Conservation (phyloP, 179 eudicot genomes). For the Carnegiea gigantea region DNA sequence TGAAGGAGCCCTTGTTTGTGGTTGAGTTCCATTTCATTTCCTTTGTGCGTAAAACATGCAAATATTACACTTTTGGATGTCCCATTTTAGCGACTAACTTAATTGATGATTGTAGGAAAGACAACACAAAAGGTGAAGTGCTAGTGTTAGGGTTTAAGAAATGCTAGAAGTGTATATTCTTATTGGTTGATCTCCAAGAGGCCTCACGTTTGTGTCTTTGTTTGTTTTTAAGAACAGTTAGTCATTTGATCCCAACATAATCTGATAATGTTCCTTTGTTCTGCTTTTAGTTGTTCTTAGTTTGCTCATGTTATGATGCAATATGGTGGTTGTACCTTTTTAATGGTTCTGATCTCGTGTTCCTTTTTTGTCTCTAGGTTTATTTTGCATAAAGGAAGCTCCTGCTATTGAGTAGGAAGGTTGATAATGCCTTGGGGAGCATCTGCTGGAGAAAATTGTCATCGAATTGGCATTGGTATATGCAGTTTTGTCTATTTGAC, state of each 20-base stretch:
- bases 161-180: neutral
- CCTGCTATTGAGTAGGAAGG: constrained; percentile 34
- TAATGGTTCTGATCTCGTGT: constrained; percentile 1
- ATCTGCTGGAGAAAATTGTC: constrained; percentile 41
- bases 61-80: neutral
- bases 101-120: neutral
- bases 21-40: neutral
- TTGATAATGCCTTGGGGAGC: constrained; percentile 74
- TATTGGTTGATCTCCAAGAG: neutral
- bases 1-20: neutral
- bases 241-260: neutral
- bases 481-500: constrained; percentile 39
- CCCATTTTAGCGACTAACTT: neutral
- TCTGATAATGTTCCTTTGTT: neutral
- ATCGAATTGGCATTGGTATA: constrained; percentile 48
- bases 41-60: neutral
- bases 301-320: neutral
- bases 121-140: neutral
- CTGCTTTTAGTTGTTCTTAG: neutral
- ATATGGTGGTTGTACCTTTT: constrained; percentile 1
- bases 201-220: neutral
- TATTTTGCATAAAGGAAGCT: constrained; percentile 33
- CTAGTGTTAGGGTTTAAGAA: constrained; percentile 5
- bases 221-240: neutral
- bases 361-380: constrained; percentile 20